Base-by-base conservation (phyloP, 768 basidiomycete species). In the Tricholoma sp. region DNA sequence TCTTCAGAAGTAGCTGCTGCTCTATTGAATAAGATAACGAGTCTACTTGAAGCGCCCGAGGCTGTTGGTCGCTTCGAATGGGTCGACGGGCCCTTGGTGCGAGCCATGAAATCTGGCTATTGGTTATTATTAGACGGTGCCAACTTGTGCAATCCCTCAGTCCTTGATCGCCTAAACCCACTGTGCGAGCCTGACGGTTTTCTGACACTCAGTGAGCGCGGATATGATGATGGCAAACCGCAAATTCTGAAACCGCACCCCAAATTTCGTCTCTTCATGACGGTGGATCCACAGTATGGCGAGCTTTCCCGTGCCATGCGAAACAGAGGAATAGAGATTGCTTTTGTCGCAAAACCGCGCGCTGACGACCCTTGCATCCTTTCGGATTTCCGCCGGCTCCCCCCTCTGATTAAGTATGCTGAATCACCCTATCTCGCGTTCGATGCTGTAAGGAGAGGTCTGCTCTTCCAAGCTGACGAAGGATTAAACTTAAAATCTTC, bases 251-350 rank as follows among this genome's bases (percentile, higher is more conserved):
- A 71, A 41, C 95, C 97, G 1, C 95, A 98, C 67, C 84, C 88
- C 2, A 78, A 87, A 62, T 99, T 99, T 74, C 83, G 95, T 24
- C 76, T 99, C 5, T 89, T 98, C 73, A 96, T 99, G 94, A 83
- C 86, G 2, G 85, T 95, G 52, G 92, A 99, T 67, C 90, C 93
- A 27, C 86, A 87, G 59, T 81, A 88, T 59, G 97, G 97, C 46
- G 97, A 99, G 71, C 76, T 98, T 10, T 98, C 97, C 1, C 81
- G 97, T 35, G 97, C 97, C 2, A 99, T 99, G 97, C 88, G 97
- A 22, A 99, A 99, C 72, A 85, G 97, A 56, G 96, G 96, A 16
- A 76, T 97, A 34, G 97, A 99, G 71, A 80, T 98, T 49, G 79
- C 81, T 27, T 64, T 94, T 54, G 54, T 78, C 9, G 52, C 66